Evolutionary conservation across 2,329 filamentous ascomycete species (phyloP).

Genomic region (Fusarium sp.): DNA sequence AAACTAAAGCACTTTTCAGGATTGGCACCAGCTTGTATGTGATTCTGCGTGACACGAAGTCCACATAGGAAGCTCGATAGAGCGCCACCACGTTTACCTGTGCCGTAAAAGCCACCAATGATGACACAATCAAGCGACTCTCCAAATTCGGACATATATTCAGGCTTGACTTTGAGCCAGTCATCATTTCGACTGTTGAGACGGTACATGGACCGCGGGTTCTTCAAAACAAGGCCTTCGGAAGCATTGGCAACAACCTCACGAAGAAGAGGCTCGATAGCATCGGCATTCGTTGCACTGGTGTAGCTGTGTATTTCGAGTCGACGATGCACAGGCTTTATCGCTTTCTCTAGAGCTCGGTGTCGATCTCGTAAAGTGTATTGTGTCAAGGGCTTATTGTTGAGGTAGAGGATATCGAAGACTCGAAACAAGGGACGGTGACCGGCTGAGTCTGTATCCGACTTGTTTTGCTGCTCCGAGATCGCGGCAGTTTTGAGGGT

Average conservation of each 20-base stretch:
- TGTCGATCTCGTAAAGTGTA: slow-evolving; percentile 87
- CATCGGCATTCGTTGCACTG: slow-evolving; percentile 72
- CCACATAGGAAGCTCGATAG: slow-evolving; percentile 93
- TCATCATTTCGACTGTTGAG: slow-evolving; percentile 92
- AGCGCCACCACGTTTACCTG: slow-evolving; percentile 82
- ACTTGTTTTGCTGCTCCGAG: slow-evolving; percentile 73
- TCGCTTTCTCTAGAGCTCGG: slow-evolving; percentile 76
- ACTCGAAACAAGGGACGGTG: slow-evolving; percentile 81
- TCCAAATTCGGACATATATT: slow-evolving; percentile 97
- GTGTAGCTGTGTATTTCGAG: slow-evolving; percentile 84
- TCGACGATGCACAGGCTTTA: slow-evolving; percentile 77
- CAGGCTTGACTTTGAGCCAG: slow-evolving; percentile 99
- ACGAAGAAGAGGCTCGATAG: slow-evolving; percentile 82
- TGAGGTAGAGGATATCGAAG: slow-evolving; percentile 92
- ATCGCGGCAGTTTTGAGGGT: slow-evolving; percentile 92
- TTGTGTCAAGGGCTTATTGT: slow-evolving; percentile 80
- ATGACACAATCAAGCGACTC: slow-evolving; percentile 91
- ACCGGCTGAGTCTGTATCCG: slow-evolving; percentile 62
- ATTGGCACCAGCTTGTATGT: slow-evolving; percentile 67
- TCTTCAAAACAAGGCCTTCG: slow-evolving; percentile 94
- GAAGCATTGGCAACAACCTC: slow-evolving; percentile 87
- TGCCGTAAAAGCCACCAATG: slow-evolving; percentile 92
- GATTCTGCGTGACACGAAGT: slow-evolving; percentile 77
- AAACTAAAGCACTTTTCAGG: slow-evolving; percentile 90
- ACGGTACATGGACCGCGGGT: slow-evolving; percentile 85